phyloP scores from a whole-genome alignment of 2,329 filamentous ascomycete genomes.

The Dothideomycetidae sp. region DNA sequence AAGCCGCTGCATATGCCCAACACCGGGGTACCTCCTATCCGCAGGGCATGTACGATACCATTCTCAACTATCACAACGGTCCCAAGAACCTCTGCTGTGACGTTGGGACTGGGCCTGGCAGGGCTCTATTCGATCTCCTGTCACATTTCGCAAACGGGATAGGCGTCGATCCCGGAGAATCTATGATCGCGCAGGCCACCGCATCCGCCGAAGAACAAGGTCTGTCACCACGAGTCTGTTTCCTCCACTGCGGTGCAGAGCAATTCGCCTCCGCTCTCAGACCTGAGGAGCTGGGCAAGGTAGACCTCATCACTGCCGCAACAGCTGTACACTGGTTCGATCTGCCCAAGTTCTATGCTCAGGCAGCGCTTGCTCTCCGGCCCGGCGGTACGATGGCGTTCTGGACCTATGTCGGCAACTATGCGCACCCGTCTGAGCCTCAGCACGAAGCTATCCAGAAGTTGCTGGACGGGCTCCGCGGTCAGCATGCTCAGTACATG shows the following conservation, averaged over 20 bases:
- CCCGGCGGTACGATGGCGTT: conserved; percentile 42
- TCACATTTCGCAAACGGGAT: conserved; percentile 32
- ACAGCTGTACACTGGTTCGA: conserved; percentile 41
- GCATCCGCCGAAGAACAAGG: conserved; percentile 7
- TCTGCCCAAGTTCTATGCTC: conserved; percentile 36
- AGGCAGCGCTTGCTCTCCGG: conserved; percentile 33
- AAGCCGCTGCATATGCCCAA: conserved; percentile 33
- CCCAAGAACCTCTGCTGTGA: conserved; percentile 33
- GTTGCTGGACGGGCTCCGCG: conserved; percentile 23
- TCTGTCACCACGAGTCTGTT: conserved; percentile 10
- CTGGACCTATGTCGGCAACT: conserved; percentile 28
- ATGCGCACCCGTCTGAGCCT: conserved; percentile 23
- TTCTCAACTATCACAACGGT: conserved; percentile 34
- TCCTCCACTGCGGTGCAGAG: conserved; percentile 13
- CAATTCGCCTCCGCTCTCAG: conserved; percentile 10
- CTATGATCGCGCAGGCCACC: conserved; percentile 39
- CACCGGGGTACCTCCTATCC: conserved; percentile 30
- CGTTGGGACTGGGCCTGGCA: conserved; percentile 44
- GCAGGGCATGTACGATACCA: conserved; percentile 31
- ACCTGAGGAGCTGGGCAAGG: background rate
- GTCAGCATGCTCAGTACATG: too few relatives aligned
- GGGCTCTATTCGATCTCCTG: conserved; percentile 32
- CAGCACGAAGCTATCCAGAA: conserved; percentile 30
- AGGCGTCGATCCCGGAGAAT: conserved; percentile 38
- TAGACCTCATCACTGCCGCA: conserved; percentile 16